These are phyloP conservation scores for Malbranchea cinnamomea DNA, from an alignment of 2,329 filamentous ascomycete genomes.

Conservation along the genomic window DNA sequence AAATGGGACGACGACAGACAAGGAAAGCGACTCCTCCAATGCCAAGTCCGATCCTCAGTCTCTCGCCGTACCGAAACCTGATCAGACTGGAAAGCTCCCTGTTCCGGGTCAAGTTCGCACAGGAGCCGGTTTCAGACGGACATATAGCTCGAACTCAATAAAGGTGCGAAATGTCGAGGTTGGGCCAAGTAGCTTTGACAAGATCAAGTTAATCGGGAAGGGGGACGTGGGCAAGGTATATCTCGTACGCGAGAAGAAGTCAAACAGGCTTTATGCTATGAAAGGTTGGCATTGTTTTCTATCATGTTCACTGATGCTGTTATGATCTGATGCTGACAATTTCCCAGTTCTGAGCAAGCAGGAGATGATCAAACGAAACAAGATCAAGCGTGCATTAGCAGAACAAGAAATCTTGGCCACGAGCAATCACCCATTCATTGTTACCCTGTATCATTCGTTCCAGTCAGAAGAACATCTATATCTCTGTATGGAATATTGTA, in stretches of 20 bases:
- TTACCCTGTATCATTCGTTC: constrained; percentile 96
- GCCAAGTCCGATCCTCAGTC: constrained; percentile 14
- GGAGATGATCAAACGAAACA: constrained; percentile 99
- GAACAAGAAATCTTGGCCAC: constrained; percentile 97
- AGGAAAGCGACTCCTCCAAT: constrained; percentile 33
- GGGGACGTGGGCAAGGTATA: constrained; percentile 98
- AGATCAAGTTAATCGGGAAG: constrained; percentile 98
- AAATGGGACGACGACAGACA: constrained; percentile 38
- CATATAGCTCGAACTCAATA: constrained; percentile 98
- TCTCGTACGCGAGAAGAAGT: constrained; percentile 95
- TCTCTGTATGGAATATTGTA: constrained; percentile 99
- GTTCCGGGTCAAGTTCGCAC: constrained; percentile 50
- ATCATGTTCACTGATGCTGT: background rate
- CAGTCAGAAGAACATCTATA: constrained; percentile 98
- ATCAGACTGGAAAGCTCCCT: constrained; percentile 47
- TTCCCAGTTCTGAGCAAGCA: constrained; percentile 89
- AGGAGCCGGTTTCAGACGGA: constrained; percentile 68
- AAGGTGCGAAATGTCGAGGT: constrained; percentile 97
- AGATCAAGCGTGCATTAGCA: constrained; percentile 94
- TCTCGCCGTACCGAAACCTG: constrained; percentile 19
- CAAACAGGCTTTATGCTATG: constrained; percentile 88
- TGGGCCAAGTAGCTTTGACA: constrained; percentile 89
- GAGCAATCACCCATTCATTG: constrained; percentile 97
- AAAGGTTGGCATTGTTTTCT: constrained; percentile 51
- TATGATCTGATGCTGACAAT: background rate